Evolutionary conservation across 2,329 filamentous ascomycete genomes (phyloP).

Genomic region (Penicillium sp.): DNA sequence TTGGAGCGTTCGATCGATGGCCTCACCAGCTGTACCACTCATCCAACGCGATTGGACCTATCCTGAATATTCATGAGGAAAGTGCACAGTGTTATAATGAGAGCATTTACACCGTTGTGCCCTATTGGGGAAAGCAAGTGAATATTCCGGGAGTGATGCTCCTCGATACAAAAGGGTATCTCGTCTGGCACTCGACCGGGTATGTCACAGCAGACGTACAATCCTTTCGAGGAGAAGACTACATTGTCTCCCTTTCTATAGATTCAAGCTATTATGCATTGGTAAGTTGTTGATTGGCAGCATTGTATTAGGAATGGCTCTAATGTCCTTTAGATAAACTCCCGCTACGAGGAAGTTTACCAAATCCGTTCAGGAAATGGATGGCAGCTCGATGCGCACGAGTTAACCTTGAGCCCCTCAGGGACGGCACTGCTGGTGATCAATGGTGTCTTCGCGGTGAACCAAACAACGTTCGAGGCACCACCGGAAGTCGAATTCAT

Average conservation of each 20-base stretch:
- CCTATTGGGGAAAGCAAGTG: background rate
- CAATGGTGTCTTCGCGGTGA: too few relatives aligned
- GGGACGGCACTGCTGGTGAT: too few relatives aligned
- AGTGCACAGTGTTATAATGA: background rate
- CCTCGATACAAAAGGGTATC: constrained; percentile 27
- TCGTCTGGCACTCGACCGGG: constrained; percentile 30
- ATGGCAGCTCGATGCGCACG: too few relatives aligned
- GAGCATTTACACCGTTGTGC: background rate
- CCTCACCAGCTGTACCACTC: constrained; percentile 3
- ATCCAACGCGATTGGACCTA: background rate
- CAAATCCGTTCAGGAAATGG: too few relatives aligned
- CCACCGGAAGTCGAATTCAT: too few relatives aligned
- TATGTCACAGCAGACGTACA: constrained; percentile 24
- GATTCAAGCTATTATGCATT: constrained; percentile 32
- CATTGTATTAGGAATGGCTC: background rate
- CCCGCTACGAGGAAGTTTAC: too few relatives aligned
- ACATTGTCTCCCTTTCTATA: constrained; percentile 19
- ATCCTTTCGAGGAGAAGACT: constrained; percentile 29
- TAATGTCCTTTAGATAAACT: background rate
- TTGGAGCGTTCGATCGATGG: constrained; percentile 3
- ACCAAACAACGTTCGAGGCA: too few relatives aligned
- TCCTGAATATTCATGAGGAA: background rate
- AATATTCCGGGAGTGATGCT: too few relatives aligned
- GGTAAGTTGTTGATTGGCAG: constrained; percentile 14
- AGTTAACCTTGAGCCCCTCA: too few relatives aligned